Evolutionary conservation across 2,329 filamentous ascomycete species (phyloP).

Genomic region (Aureobasidium uvarum): DNA sequence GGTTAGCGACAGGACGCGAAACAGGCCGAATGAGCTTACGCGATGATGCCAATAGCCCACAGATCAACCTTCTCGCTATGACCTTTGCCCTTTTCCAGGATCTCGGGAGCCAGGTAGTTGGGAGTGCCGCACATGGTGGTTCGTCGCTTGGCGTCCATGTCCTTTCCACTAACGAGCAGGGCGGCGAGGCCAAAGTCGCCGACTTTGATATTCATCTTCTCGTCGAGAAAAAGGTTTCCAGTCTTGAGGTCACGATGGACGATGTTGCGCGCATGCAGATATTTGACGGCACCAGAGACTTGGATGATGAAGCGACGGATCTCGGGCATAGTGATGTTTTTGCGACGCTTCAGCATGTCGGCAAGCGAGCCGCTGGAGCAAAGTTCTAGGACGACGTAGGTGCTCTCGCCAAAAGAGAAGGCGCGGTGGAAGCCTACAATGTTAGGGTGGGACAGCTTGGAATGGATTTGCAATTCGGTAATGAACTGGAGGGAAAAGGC

Average conservation of each 20-base stretch:
- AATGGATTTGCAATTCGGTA: conserved; percentile 93
- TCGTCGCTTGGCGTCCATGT: conserved; percentile 75
- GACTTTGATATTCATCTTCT: conserved; percentile 95
- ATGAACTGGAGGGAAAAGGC: conserved; percentile 56
- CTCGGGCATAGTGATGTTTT: conserved; percentile 87
- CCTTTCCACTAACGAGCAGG: conserved; percentile 83
- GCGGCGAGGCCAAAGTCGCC: conserved; percentile 96
- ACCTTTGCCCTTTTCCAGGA: conserved; percentile 89
- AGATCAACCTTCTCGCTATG: conserved; percentile 98
- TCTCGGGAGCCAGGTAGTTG: conserved; percentile 97
- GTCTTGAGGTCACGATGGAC: conserved; percentile 98
- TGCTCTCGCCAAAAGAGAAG: conserved; percentile 84
- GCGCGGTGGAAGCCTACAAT: conserved; percentile 94
- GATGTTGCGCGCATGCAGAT: conserved; percentile 92
- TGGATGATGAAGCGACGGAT: conserved; percentile 92
- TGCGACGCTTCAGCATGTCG: conserved; percentile 94
- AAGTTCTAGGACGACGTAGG: conserved; percentile 90
- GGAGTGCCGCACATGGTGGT: conserved; percentile 96
- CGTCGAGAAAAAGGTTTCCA: conserved; percentile 94
- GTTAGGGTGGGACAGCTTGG: conserved; percentile 93
- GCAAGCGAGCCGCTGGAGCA: conserved; percentile 95
- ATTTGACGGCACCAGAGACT: conserved; percentile 95
- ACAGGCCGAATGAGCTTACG: conserved; percentile 52
- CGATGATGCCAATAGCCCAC: conserved; percentile 97
- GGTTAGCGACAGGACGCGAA: conserved; percentile 44